A percentile compares a stretch with the other conserved stretches of the same genome.
phyloP scores from a whole-genome alignment of 768 basidiomycete genomes.

The Xanthoconium purpureum region DNA sequence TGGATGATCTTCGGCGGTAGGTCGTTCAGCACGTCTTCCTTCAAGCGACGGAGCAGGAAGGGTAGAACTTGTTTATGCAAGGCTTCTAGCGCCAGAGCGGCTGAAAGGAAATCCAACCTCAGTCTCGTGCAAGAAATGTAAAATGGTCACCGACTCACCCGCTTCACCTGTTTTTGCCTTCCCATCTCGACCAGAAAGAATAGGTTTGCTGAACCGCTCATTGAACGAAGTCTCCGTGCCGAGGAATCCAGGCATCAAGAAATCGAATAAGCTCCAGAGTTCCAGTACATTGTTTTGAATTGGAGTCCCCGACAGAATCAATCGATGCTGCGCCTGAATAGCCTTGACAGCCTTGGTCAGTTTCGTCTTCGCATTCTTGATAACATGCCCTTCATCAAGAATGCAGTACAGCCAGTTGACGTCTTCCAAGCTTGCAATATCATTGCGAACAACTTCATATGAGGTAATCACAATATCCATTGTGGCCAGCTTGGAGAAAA shows the following conservation, averaged over 20 bases:
- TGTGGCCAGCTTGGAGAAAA: constrained; percentile 60
- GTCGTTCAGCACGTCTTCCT: constrained; percentile 95
- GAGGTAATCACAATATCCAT: constrained; percentile 96
- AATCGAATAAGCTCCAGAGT: constrained; percentile 98
- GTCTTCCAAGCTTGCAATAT: constrained; percentile 70
- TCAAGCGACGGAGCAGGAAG: constrained; percentile 91
- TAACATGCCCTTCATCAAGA: constrained; percentile 96
- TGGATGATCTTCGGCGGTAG: constrained; percentile 99
- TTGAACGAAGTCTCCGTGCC: constrained; percentile 95
- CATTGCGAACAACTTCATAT: constrained; percentile 96
- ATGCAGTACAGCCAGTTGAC: constrained; percentile 93
- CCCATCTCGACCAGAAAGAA: constrained; percentile 90
- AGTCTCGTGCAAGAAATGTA: neutral
- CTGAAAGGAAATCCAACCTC: constrained; percentile 40
- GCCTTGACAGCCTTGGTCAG: constrained; percentile 94
- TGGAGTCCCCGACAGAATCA: constrained; percentile 95
- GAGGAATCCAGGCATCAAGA: constrained; percentile 98
- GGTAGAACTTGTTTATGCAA: constrained; percentile 99
- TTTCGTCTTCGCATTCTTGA: constrained; percentile 98
- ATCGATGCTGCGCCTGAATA: constrained; percentile 84
- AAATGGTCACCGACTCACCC: constrained; percentile 49
- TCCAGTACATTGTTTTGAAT: constrained; percentile 99
- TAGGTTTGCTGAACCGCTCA: constrained; percentile 94
- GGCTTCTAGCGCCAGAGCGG: constrained; percentile 90
- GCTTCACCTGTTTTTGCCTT: constrained; percentile 94